Conservation (phyloP, 768 basidiomycete species). For the Calocybe gangraenosa region DNA sequence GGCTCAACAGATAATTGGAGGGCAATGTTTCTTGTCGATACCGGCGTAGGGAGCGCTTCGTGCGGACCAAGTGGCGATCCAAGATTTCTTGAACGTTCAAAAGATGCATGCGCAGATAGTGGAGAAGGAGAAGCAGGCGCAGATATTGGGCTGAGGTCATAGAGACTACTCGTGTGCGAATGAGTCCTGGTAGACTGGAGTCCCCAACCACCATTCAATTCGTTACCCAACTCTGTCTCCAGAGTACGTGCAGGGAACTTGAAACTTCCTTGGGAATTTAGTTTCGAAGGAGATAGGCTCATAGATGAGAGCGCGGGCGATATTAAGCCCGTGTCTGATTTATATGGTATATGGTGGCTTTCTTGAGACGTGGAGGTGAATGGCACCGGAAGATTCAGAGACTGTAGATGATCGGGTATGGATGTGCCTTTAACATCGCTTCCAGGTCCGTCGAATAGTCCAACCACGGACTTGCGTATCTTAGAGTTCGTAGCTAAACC, state of each 20-base stretch:
- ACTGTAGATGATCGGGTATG: conserved; percentile 12
- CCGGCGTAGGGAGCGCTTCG: conserved; percentile 14
- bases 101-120: conserved; percentile 9
- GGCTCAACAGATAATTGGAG: conserved; percentile 39
- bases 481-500: conserved; percentile 17
- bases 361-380: conserved; percentile 29
- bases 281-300: conserved; percentile 22
- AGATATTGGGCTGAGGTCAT: conserved; percentile 43
- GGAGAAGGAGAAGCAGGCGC: conserved; percentile 32
- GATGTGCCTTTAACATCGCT: conserved; percentile 13
- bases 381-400: conserved; percentile 24
- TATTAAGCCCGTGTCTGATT: conserved; percentile 22
- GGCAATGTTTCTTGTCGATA: conserved; percentile 14
- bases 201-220: conserved; percentile 43
- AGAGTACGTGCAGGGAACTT: conserved; percentile 32
- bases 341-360: conserved; percentile 25
- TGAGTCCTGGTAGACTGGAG: conserved; percentile 32
- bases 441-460: conserved; percentile 47
- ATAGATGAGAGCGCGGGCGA: conserved; percentile 33
- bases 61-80: conserved; percentile 8
- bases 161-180: conserved; percentile 48
- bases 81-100: conserved; percentile 12
- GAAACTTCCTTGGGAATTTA: conserved; percentile 18
- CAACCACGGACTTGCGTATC: conserved; percentile 54
- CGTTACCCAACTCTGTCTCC: conserved; percentile 55